A percentile compares a stretch with the other conserved stretches of the same genome.
These are phyloP conservation scores for Usnea hakonensis DNA, from an alignment of 495 filamentous ascomycete species.

Conservation along the genomic window DNA sequence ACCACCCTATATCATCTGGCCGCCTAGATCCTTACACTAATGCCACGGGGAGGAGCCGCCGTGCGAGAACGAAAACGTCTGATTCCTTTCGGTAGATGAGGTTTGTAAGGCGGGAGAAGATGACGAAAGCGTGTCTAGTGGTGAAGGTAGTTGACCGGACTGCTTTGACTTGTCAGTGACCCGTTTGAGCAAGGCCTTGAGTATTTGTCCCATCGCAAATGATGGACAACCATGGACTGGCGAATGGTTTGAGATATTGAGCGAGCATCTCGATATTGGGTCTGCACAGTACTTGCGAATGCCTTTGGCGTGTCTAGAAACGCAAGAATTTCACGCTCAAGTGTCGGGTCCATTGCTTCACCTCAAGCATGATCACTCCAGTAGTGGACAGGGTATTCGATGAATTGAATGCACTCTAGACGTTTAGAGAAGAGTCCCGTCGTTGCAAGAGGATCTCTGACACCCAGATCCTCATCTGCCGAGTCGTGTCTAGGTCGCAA, in stretches of 20 bases:
- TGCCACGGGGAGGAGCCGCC: conserved; percentile 26
- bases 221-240: neutral
- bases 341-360: neutral
- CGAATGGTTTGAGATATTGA: neutral
- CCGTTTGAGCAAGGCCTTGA: neutral
- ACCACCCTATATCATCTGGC: conserved; percentile 24
- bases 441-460: neutral
- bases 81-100: conserved; percentile 17
- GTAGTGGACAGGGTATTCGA: neutral
- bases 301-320: neutral
- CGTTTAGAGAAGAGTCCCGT: neutral
- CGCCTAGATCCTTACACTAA: conserved; percentile 20
- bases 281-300: neutral
- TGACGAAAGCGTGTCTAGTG: conserved; percentile 11
- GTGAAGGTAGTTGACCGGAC: neutral
- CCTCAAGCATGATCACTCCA: neutral
- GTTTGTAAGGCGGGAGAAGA: conserved; percentile 16
- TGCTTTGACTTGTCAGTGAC: neutral
- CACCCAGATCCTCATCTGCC: neutral
- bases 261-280: neutral
- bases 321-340: neutral
- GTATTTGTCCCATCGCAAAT: neutral
- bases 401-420: neutral
- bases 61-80: conserved; percentile 21
- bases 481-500: neutral